Evolutionary conservation across 83 land plant genomes (phyloP).

Genomic region (Picea mariana): DNA sequence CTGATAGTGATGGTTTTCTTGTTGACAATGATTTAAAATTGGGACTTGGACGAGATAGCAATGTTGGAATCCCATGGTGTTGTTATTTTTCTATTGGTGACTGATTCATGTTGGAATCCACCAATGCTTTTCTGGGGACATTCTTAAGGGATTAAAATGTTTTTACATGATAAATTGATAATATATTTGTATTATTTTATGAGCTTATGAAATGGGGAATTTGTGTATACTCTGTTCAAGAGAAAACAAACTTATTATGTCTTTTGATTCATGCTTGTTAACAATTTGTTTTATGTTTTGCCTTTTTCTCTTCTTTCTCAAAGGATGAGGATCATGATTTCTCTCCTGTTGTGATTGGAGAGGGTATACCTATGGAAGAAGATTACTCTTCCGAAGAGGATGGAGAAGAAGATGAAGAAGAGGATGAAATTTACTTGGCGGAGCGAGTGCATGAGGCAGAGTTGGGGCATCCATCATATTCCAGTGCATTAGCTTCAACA

Average conservation of each 20-base stretch:
- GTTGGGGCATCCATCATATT: not conserved
- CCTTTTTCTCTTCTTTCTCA: not conserved
- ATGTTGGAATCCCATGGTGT: too few species aligned
- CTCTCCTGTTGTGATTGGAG: constrained; percentile 40
- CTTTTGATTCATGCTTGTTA: not conserved
- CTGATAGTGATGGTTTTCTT: too few species aligned
- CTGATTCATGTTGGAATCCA: too few species aligned
- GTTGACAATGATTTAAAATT: too few species aligned
- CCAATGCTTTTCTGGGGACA: constrained; percentile 36
- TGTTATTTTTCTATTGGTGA: too few species aligned
- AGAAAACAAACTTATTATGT: not conserved
- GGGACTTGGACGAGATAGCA: too few species aligned
- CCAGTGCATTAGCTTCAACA: constrained; percentile 6
- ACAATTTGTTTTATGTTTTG: not conserved
- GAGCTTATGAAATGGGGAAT: not conserved
- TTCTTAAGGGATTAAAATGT: constrained; percentile 31
- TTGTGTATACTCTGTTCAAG: not conserved
- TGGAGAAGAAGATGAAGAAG: constrained; percentile 28
- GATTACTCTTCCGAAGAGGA: constrained; percentile 45
- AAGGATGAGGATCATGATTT: constrained; percentile 45
- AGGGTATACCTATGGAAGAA: constrained; percentile 40
- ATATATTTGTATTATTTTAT: not conserved
- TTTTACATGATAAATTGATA: not conserved
- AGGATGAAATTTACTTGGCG: constrained; percentile 4
- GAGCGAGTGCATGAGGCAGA: constrained; percentile 1